Conservation (phyloP, 805 yeast species). For the Candida namnaoensis region DNA sequence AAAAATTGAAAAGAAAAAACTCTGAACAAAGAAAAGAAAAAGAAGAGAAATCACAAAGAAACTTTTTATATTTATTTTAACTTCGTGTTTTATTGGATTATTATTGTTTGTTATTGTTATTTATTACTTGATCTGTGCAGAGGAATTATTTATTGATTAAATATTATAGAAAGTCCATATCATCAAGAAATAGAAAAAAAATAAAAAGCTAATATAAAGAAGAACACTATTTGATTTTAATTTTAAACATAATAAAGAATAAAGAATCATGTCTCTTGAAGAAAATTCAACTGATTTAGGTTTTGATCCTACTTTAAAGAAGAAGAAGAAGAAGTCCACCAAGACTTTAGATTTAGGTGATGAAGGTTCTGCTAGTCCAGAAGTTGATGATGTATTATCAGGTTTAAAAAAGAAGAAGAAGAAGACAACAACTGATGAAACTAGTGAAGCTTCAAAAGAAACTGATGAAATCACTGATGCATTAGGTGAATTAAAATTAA, state of each 20-base stretch:
- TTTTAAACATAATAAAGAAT: background rate
- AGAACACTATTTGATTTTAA: too few species aligned
- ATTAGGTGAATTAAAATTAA: conserved; percentile 62
- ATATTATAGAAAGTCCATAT: too few species aligned
- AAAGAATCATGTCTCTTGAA: conserved; percentile 14
- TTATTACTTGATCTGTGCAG: too few species aligned
- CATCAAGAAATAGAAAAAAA: background rate
- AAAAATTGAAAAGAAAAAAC: background rate
- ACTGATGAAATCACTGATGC: conserved; percentile 46
- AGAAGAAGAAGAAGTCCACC: conserved; percentile 67
- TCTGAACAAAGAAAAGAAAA: too few species aligned
- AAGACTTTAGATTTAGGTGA: conserved; percentile 30
- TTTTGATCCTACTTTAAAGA: conserved; percentile 64
- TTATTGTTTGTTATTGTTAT: too few species aligned
- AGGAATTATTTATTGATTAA: too few species aligned
- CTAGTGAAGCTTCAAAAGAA: conserved; percentile 22
- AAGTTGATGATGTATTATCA: conserved; percentile 57
- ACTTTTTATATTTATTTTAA: too few species aligned
- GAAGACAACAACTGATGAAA: conserved; percentile 40
- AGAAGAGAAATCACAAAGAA: too few species aligned
- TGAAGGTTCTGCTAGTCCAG: conserved; percentile 23
- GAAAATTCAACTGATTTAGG: conserved; percentile 30
- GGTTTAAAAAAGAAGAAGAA: conserved; percentile 84
- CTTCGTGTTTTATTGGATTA: too few species aligned
- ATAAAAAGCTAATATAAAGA: background rate